These are phyloP conservation scores for Haematococcus sp. DNA, from an alignment of 139 green algal genomes.

Conservation along the genomic window DNA sequence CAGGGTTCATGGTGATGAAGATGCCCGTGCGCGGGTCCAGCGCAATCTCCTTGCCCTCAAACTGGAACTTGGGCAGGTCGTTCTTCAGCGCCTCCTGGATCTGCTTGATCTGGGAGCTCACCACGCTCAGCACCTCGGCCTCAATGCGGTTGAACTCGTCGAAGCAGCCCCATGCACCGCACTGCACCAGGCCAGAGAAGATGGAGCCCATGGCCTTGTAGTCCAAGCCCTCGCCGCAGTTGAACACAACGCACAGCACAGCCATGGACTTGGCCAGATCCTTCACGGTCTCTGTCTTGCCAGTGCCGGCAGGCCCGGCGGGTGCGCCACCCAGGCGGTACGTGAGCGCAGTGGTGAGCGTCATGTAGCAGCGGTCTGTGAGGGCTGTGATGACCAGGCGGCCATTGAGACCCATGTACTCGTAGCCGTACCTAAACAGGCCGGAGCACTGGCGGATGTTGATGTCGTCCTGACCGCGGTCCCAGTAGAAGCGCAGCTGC, in stretches of 20 bases:
- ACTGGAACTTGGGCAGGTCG: constrained; percentile 76
- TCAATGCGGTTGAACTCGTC: constrained; percentile 92
- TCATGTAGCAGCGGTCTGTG: constrained; percentile 89
- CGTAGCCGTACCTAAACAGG: constrained; percentile 77
- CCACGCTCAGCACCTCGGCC: constrained; percentile 75
- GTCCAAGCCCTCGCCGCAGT: constrained; percentile 85
- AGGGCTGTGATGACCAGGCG: constrained; percentile 82
- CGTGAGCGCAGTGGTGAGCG: constrained; percentile 77
- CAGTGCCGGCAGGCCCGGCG: constrained; percentile 75
- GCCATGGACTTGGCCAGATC: constrained; percentile 81
- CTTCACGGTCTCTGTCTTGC: constrained; percentile 82
- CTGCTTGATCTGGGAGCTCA: constrained; percentile 51
- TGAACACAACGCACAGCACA: constrained; percentile 87
- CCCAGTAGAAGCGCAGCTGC: constrained; percentile 85
- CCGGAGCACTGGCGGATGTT: constrained; percentile 76
- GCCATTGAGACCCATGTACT: constrained; percentile 85
- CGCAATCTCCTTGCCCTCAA: constrained; percentile 82
- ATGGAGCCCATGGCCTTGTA: constrained; percentile 88
- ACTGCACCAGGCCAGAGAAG: constrained; percentile 82
- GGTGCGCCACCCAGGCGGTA: constrained; percentile 78
- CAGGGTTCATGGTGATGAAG: constrained; percentile 91
- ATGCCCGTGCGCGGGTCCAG: constrained; percentile 69
- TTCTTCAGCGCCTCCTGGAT: constrained; percentile 81
- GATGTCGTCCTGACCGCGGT: constrained; percentile 69
- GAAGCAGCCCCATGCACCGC: constrained; percentile 85